These are phyloP conservation scores for Fusarium keratoplasticum DNA, from an alignment of 2,329 filamentous ascomycete species.

Conservation along the genomic window DNA sequence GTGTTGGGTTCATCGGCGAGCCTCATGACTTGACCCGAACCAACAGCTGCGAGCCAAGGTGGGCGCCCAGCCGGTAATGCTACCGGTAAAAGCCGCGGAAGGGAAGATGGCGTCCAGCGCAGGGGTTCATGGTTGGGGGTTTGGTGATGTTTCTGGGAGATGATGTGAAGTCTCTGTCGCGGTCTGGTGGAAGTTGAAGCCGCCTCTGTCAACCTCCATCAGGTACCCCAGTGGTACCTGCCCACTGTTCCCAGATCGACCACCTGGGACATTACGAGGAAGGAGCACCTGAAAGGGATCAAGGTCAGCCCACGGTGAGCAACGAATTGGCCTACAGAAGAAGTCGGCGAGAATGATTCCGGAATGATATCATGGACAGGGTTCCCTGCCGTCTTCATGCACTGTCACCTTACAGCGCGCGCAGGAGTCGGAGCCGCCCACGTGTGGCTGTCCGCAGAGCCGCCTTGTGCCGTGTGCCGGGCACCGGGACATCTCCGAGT, in stretches of 20 bases:
- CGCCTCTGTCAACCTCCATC: background rate
- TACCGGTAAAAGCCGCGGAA: background rate
- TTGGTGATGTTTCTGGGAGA: background rate
- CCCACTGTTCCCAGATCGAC: background rate
- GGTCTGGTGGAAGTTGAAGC: background rate
- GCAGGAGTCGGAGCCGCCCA: background rate
- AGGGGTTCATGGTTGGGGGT: background rate
- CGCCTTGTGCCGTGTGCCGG: conserved; percentile 5
- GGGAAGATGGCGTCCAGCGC: background rate
- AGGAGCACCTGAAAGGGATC: background rate
- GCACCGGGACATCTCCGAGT: background rate
- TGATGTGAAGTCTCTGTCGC: background rate
- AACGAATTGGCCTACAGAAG: background rate
- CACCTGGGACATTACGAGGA: background rate
- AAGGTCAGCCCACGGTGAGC: background rate
- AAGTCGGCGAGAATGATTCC: conserved; percentile 10
- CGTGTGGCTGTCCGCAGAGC: background rate
- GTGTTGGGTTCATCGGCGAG: conserved; percentile 13
- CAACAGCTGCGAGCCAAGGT: background rate
- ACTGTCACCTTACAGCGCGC: background rate
- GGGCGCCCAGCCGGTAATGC: background rate
- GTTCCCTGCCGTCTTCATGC: conserved; percentile 16
- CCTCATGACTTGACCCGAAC: conserved; percentile 9
- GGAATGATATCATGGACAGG: conserved; percentile 35
- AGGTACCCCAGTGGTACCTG: background rate